Conservation (phyloP, 2,329 filamentous ascomycete genomes). For the Huntiella omanensis region DNA sequence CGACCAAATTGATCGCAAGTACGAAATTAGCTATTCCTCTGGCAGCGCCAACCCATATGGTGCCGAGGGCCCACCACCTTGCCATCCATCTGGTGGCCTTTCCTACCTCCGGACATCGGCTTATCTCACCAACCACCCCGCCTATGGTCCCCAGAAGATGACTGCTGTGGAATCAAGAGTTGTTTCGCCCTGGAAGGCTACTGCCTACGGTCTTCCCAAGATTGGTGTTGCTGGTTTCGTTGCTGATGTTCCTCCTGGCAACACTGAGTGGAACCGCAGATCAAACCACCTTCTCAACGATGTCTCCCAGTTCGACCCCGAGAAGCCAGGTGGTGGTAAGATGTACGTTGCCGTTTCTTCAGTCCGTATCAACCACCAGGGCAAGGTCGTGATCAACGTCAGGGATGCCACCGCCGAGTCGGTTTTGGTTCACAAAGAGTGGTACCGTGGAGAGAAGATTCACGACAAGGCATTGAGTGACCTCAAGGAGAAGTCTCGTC, state of each 20-base stretch:
- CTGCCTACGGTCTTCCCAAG: conserved; percentile 20
- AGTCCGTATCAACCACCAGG: conserved; percentile 29
- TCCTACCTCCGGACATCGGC: conserved; percentile 39
- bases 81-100: conserved; percentile 42
- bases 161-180: conserved; percentile 32
- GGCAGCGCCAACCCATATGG: conserved; percentile 25
- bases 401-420: conserved; percentile 21
- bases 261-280: conserved; percentile 23
- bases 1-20: conserved; percentile 1
- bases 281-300: conserved; percentile 11
- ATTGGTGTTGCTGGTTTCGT: conserved; percentile 39
- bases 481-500: neutral
- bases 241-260: conserved; percentile 22
- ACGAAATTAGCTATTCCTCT: neutral
- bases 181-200: conserved; percentile 24
- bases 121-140: conserved; percentile 38
- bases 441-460: conserved; percentile 19
- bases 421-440: conserved; percentile 28
- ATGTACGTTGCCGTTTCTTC: conserved; percentile 27
- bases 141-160: conserved; percentile 39
- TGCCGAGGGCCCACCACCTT: conserved; percentile 35
- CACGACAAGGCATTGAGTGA: conserved; percentile 14
- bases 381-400: conserved; percentile 28
- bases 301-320: conserved; percentile 22
- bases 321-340: conserved; percentile 33